A percentile compares a stretch with the other conserved stretches of the same genome.
These are phyloP conservation scores for Trichomonas tenax DNA, from an alignment of 208 protist species.

Conservation along the genomic window DNA sequence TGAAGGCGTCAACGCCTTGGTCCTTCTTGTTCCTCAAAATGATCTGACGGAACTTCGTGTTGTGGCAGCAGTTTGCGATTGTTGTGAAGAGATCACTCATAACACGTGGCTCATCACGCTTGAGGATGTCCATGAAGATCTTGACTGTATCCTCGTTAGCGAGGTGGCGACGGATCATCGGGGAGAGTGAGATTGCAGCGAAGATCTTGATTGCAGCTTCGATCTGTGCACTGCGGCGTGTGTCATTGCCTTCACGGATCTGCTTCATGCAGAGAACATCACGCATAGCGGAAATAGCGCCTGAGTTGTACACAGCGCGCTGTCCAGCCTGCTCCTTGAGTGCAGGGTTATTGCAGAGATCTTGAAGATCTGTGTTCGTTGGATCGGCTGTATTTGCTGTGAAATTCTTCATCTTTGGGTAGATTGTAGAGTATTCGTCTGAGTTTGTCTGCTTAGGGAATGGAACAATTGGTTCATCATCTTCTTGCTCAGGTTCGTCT, in stretches of 20 bases:
- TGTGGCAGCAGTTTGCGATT: conserved; percentile 1
- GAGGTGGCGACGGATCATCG: neutral
- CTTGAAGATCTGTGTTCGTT: neutral
- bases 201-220: neutral
- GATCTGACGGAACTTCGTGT: neutral
- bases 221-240: neutral
- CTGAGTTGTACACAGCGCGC: neutral
- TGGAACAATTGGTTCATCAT: neutral
- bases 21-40: neutral
- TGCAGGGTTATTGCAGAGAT: neutral
- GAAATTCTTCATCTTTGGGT: neutral
- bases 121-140: neutral
- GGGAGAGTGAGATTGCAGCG: neutral
- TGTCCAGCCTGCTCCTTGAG: neutral
- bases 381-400: neutral
- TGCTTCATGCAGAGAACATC: neutral
- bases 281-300: neutral
- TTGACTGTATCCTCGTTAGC: neutral
- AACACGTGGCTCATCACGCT: neutral
- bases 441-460: neutral
- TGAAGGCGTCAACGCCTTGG: neutral
- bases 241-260: neutral
- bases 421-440: neutral
- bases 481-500: neutral
- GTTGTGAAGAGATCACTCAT: neutral